Evolutionary conservation across 306 rosid species (phyloP).

Genomic region (Casuarina glauca): DNA sequence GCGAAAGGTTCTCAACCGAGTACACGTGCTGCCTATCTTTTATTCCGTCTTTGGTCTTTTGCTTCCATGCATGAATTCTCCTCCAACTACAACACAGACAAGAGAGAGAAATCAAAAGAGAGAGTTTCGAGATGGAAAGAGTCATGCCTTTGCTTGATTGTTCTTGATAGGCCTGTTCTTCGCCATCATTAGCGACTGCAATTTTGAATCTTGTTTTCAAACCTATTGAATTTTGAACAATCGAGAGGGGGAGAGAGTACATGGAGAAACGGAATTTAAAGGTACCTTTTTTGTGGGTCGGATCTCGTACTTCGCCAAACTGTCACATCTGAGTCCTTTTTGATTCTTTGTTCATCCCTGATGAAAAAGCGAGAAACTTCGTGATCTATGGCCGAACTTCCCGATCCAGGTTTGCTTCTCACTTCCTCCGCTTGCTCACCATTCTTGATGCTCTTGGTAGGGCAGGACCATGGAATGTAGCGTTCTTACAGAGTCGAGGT

Average conservation of each 20-base stretch:
- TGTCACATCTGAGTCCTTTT: slow-evolving; percentile 71
- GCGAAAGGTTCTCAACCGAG: slow-evolving; percentile 41
- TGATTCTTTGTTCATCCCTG: slow-evolving; percentile 42
- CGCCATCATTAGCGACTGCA: slow-evolving; percentile 35
- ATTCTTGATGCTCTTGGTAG: slow-evolving; percentile 8
- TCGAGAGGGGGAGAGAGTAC: slow-evolving; percentile 16
- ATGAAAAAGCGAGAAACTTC: slow-evolving; percentile 42
- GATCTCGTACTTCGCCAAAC: slow-evolving; percentile 70
- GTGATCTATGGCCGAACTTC: slow-evolving; percentile 47
- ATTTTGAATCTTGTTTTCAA: slow-evolving; percentile 31
- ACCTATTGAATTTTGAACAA: slow-evolving; percentile 30
- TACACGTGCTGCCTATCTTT: slow-evolving; percentile 75
- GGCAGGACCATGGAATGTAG: slow-evolving; percentile 38
- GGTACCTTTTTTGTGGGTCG: slow-evolving; percentile 62
- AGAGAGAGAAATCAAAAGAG: slow-evolving; percentile 16
- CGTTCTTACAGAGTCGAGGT: slow-evolving; percentile 42
- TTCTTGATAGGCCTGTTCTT: slow-evolving; percentile 43
- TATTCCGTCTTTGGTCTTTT: slow-evolving; percentile 40
- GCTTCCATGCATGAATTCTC: slow-evolving; percentile 95
- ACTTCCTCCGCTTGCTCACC: slow-evolving; percentile 11
- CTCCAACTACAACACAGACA: slow-evolving; percentile 60
- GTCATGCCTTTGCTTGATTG: slow-evolving; percentile 49
- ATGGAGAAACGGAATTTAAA: slow-evolving; percentile 39
- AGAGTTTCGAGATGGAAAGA: slow-evolving; percentile 24
- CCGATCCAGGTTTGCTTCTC: slow-evolving; percentile 46